Percentiles rank a stretch among this genome's conserved stretches.
Conservation (phyloP, 306 rosid genomes). For the Datisca glomerata region DNA sequence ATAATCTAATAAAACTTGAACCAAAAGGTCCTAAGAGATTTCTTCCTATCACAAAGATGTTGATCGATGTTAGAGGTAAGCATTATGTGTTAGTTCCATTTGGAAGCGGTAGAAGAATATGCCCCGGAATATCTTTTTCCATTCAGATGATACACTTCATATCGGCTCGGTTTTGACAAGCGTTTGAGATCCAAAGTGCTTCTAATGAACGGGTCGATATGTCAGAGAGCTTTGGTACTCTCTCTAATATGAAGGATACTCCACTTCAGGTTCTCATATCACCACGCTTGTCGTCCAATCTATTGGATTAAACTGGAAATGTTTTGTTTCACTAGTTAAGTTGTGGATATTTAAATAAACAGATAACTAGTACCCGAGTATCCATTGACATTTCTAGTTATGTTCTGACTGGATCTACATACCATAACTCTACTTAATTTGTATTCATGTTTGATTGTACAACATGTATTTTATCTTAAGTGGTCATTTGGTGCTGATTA, state of each 20-base stretch:
- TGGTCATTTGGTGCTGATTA: no score
- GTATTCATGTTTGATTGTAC: no score
- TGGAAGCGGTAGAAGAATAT: slow-evolving; percentile 46
- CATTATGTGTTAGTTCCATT: slow-evolving; percentile 40
- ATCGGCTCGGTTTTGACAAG: slow-evolving; percentile 34
- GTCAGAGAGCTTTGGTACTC: slow-evolving; percentile 28
- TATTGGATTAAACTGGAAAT: not conserved
- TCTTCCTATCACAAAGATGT: slow-evolving; percentile 23
- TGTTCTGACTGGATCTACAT: no score
- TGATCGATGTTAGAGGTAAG: slow-evolving; percentile 36
- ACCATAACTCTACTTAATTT: no score
- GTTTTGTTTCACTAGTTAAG: not conserved
- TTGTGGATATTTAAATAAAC: not conserved
- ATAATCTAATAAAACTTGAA: slow-evolving; percentile 32
- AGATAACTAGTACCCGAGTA: not conserved
- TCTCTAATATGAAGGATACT: slow-evolving; percentile 24
- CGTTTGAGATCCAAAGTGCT: slow-evolving; percentile 24
- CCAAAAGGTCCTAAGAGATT: slow-evolving; percentile 49
- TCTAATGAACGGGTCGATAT: slow-evolving; percentile 25
- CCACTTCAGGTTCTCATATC: slow-evolving; percentile 34
- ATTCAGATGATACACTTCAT: slow-evolving; percentile 27
- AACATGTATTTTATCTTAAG: no score
- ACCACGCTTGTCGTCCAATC: slow-evolving; percentile 26
- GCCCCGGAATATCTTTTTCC: slow-evolving; percentile 31
- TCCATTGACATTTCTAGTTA: not conserved